Percentiles rank a stretch among this genome's conserved stretches.
These are phyloP conservation scores for Podaxis mareebaensis DNA, from an alignment of 768 basidiomycete genomes.

Conservation along the genomic window DNA sequence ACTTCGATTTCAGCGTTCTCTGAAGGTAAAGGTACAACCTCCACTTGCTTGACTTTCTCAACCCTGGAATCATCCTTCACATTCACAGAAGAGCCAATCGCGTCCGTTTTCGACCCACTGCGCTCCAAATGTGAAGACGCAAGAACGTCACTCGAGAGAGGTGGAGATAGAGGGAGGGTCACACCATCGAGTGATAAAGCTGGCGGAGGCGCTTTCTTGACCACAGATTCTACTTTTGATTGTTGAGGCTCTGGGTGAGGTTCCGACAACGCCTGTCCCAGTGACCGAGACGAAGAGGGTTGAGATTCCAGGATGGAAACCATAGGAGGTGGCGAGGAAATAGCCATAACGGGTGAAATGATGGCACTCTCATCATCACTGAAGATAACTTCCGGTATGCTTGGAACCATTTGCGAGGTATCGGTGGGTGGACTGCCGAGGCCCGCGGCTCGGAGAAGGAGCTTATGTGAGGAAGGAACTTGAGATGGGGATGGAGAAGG, in stretches of 20 bases:
- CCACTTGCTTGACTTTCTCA: neutral
- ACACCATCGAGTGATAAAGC: neutral
- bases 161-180: neutral
- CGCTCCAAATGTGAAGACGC: neutral
- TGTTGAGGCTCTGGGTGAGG: neutral
- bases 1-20: neutral
- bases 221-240: neutral
- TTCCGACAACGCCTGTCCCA: neutral
- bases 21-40: neutral
- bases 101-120: neutral
- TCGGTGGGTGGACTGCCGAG: constrained; percentile 3
- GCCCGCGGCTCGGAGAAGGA: neutral
- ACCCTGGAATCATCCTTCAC: neutral
- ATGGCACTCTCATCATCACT: constrained; percentile 5
- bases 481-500: neutral
- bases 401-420: neutral
- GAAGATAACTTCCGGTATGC: neutral
- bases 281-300: neutral
- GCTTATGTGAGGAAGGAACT: neutral
- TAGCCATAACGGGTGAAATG: neutral
- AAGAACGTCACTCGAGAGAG: neutral
- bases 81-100: neutral
- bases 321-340: neutral
- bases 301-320: neutral
- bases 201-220: neutral